These are phyloP conservation scores for Begonia loranthoides DNA, from an alignment of 306 rosid genomes.

Conservation along the genomic window DNA sequence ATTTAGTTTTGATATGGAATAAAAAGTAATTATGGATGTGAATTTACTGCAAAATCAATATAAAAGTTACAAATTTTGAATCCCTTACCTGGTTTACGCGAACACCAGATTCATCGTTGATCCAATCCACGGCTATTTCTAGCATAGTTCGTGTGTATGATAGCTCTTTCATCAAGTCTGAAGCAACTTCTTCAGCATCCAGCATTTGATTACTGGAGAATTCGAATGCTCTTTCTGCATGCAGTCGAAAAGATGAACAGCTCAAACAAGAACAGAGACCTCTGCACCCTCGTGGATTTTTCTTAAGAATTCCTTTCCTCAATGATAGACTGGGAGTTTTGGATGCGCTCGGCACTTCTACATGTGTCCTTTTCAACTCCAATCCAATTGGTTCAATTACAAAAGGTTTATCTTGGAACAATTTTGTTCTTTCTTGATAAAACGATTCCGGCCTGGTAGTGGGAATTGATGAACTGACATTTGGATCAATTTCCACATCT, in stretches of 20 bases:
- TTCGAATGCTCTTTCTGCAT: constrained; percentile 85
- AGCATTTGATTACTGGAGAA: constrained; percentile 68
- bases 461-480: constrained; percentile 8
- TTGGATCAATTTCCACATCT: constrained; percentile 14
- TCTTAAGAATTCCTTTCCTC: constrained; percentile 44
- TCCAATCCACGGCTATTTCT: constrained; percentile 22
- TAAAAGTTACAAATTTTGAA: background rate
- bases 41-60: background rate
- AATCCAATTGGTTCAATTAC: constrained; percentile 13
- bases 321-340: constrained; percentile 2
- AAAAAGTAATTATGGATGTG: too few species aligned
- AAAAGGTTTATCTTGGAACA: constrained; percentile 8
- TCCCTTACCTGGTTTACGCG: constrained; percentile 31
- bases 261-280: constrained; percentile 78
- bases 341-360: constrained; percentile 10
- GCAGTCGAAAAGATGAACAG: constrained; percentile 66
- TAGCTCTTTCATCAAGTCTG: constrained; percentile 54
- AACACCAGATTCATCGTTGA: constrained; percentile 12
- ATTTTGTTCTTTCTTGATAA: constrained; percentile 12
- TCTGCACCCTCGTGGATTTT: constrained; percentile 85
- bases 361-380: constrained; percentile 14
- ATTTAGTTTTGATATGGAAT: constrained; percentile 8
- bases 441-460: constrained; percentile 9
- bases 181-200: constrained; percentile 62
- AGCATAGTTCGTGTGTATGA: constrained; percentile 35